These are phyloP conservation scores for Vigna radiata DNA, from an alignment of 306 rosid species.

Conservation along the genomic window DNA sequence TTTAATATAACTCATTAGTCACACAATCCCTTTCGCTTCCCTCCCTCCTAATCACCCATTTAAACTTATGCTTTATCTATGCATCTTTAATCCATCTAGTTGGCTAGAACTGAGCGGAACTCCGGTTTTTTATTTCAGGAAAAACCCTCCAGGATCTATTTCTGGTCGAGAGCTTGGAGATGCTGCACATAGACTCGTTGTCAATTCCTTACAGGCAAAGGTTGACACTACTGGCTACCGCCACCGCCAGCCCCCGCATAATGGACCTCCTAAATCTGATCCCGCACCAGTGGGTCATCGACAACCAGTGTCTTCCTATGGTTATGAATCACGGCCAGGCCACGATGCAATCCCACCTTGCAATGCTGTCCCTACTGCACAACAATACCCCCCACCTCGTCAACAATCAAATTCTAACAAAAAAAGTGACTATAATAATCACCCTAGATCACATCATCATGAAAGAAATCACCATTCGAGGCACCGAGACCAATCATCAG, in stretches of 20 bases:
- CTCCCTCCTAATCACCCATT: not conserved
- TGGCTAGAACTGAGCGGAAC: conserved; percentile 3
- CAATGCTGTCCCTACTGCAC: conserved; percentile 32
- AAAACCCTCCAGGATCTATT: conserved; percentile 61
- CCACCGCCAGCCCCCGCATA: conserved; percentile 41
- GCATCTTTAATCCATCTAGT: conserved; percentile 11
- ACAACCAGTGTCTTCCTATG: conserved; percentile 44
- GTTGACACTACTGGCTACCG: conserved; percentile 48
- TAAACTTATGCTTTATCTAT: conserved; percentile 25
- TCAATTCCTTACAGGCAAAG: conserved; percentile 64
- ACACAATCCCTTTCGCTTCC: not conserved
- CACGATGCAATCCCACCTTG: conserved; percentile 17
- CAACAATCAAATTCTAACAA: conserved; percentile 52
- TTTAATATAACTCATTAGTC: too few relatives aligned
- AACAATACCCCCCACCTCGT: conserved; percentile 40
- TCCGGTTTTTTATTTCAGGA: conserved; percentile 58
- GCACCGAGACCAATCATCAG: conserved; percentile 53
- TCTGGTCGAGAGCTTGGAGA: conserved; percentile 77
- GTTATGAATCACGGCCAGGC: conserved; percentile 34
- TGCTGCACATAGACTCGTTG: conserved; percentile 74
- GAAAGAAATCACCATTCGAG: conserved; percentile 54
- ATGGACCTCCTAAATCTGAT: conserved; percentile 45
- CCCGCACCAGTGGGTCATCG: conserved; percentile 41
- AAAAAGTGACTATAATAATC: conserved; percentile 53
- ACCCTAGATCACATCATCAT: conserved; percentile 52